Evolutionary conservation across 305 asterid species (phyloP).

Genomic region (Solanum chacoense): DNA sequence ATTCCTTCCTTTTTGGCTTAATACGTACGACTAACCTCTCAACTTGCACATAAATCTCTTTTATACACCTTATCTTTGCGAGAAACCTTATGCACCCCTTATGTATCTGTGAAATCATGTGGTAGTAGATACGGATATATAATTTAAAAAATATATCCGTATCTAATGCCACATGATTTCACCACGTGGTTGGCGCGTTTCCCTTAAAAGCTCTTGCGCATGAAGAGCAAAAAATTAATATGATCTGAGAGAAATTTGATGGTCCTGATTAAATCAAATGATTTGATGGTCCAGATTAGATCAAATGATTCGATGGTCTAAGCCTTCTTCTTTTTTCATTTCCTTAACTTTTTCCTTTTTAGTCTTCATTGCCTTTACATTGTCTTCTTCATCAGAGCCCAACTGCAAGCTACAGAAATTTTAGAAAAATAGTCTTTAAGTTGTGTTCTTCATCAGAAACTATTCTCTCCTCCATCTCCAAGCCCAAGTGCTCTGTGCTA

Average conservation of each 20-base stretch:
- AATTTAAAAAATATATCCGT: too few relatives aligned
- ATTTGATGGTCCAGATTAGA: neutral
- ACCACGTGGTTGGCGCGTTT: too few relatives aligned
- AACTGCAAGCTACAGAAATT: too few relatives aligned
- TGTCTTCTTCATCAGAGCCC: neutral
- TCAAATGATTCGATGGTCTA: neutral
- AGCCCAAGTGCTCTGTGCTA: neutral
- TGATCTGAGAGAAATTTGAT: neutral
- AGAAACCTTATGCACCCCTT: too few relatives aligned
- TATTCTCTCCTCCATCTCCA: neutral
- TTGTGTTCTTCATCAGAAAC: neutral
- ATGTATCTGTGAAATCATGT: too few relatives aligned
- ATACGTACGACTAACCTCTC: too few relatives aligned
- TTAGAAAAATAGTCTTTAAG: too few relatives aligned
- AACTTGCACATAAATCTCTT: too few relatives aligned
- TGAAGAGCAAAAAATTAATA: neutral
- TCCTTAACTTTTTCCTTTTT: neutral
- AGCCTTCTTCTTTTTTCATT: neutral
- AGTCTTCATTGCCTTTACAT: neutral
- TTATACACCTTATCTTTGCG: too few relatives aligned
- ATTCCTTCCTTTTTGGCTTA: neutral
- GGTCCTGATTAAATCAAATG: neutral
- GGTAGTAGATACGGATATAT: too few relatives aligned
- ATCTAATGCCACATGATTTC: too few relatives aligned
- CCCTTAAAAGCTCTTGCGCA: neutral